Evolutionary conservation across 2,329 filamentous ascomycete genomes (phyloP).

Genomic region (Claviceps fusiformis): DNA sequence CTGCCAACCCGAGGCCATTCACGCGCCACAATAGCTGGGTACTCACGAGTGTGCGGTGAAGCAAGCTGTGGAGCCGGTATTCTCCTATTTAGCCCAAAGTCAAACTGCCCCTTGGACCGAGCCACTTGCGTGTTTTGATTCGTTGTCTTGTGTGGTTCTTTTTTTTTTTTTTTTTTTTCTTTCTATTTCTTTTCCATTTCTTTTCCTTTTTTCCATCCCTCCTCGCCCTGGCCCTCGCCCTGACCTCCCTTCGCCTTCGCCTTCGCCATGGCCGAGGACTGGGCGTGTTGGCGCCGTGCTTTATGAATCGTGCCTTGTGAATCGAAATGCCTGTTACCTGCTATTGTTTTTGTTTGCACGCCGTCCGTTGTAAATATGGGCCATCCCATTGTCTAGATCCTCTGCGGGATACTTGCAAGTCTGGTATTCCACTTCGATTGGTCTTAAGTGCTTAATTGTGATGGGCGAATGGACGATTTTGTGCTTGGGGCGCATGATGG

Average conservation of each 20-base stretch:
- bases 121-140: not conserved
- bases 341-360: not conserved
- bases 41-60: not conserved
- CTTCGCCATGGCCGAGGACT: not conserved
- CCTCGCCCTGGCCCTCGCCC: too few relatives aligned
- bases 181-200: not conserved
- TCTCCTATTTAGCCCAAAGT: not conserved
- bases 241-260: not conserved
- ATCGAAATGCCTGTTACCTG: not conserved
- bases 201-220: too few relatives aligned
- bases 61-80: not conserved
- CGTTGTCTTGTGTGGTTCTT: not conserved
- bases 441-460: too few relatives aligned
- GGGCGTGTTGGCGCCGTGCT: too few relatives aligned
- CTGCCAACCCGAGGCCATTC: not conserved
- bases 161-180: not conserved
- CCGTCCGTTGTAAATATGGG: not conserved
- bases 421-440: not conserved
- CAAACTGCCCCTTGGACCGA: not conserved
- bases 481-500: not conserved
- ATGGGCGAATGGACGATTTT: not conserved
- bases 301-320: too few relatives aligned
- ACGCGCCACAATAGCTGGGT: not conserved
- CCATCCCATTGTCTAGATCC: not conserved
- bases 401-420: not conserved